Percentiles rank a stretch among this genome's conserved stretches.
Evolutionary conservation across 1,284 basidiomycete species (phyloP).

Genomic region (Mycosarcoma maydis): DNA sequence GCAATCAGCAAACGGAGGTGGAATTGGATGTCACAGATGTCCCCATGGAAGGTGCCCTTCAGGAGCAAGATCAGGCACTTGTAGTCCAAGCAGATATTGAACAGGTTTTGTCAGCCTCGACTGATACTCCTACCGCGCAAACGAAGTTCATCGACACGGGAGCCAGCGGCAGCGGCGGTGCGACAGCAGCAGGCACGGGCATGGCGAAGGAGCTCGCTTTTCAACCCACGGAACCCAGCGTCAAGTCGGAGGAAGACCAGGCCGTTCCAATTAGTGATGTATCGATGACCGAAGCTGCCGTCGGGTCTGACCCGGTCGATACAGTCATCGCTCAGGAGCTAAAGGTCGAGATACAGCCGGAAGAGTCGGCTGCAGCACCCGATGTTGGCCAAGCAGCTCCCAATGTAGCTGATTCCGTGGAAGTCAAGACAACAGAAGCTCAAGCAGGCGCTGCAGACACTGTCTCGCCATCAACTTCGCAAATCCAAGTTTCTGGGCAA

Average conservation of each 20-base stretch:
- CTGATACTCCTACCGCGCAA: not conserved
- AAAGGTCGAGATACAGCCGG: not conserved
- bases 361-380: not conserved
- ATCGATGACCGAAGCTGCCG: conserved; percentile 2
- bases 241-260: conserved; percentile 21
- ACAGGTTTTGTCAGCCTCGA: not conserved
- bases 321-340: not conserved
- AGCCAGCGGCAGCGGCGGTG: not conserved
- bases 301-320: not conserved
- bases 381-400: not conserved
- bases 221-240: not conserved
- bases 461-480: conserved; percentile 3
- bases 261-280: conserved; percentile 6
- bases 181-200: not conserved
- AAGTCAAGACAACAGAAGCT: not conserved
- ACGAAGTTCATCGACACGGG: not conserved
- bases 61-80: not conserved
- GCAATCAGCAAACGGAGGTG: not conserved
- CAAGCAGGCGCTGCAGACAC: conserved; percentile 1
- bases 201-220: not conserved
- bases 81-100: not conserved
- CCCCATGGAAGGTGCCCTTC: too few relatives aligned
- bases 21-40: too few relatives aligned
- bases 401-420: not conserved
- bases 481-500: conserved; percentile 26